A percentile compares a stretch with the other conserved stretches of the same genome.
Evolutionary conservation across 352 stramenopile genomes (phyloP).

Genomic region (Globisporangium parvum): DNA sequence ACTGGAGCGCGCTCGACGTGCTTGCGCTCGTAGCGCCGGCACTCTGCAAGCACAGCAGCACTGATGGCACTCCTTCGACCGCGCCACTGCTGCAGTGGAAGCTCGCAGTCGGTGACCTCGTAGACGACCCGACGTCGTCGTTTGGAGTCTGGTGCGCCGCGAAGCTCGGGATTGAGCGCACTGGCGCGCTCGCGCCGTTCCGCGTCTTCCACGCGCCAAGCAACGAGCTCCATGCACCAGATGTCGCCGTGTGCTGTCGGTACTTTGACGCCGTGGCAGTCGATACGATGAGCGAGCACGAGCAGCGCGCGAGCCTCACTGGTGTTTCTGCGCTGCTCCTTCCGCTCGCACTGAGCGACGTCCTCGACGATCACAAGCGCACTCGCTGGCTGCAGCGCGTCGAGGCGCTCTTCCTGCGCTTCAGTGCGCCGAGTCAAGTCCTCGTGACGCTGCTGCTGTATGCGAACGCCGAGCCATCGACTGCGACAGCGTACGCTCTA

Average conservation of each 20-base stretch:
- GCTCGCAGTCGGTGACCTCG: slow-evolving; percentile 63
- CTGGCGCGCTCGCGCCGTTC: slow-evolving; percentile 17
- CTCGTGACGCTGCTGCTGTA: slow-evolving; percentile 39
- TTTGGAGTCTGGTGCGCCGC: slow-evolving; percentile 74
- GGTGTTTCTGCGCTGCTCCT: slow-evolving; percentile 50
- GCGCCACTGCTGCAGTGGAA: slow-evolving; percentile 61
- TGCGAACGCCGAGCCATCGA: slow-evolving; percentile 20
- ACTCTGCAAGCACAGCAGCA: slow-evolving; percentile 18
- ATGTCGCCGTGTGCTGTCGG: slow-evolving; percentile 43
- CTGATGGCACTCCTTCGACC: background rate
- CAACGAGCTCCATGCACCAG: slow-evolving; percentile 4
- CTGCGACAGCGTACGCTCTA: slow-evolving; percentile 10
- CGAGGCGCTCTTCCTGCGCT: slow-evolving; percentile 19
- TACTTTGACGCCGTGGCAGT: slow-evolving; percentile 43
- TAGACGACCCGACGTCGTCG: slow-evolving; percentile 41
- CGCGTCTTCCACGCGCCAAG: slow-evolving; percentile 12
- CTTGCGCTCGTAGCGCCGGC: slow-evolving; percentile 21
- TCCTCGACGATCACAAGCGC: slow-evolving; percentile 25
- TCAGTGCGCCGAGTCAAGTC: slow-evolving; percentile 29
- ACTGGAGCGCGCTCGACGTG: slow-evolving; percentile 22
- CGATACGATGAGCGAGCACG: slow-evolving; percentile 1
- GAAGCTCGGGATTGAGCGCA: slow-evolving; percentile 25
- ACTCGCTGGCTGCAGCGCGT: slow-evolving; percentile 41
- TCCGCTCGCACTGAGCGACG: slow-evolving; percentile 41
- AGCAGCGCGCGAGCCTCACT: slow-evolving; percentile 25